Base-by-base conservation (phyloP, 2,329 filamentous ascomycete genomes). In the Beauveria brongniartii region DNA sequence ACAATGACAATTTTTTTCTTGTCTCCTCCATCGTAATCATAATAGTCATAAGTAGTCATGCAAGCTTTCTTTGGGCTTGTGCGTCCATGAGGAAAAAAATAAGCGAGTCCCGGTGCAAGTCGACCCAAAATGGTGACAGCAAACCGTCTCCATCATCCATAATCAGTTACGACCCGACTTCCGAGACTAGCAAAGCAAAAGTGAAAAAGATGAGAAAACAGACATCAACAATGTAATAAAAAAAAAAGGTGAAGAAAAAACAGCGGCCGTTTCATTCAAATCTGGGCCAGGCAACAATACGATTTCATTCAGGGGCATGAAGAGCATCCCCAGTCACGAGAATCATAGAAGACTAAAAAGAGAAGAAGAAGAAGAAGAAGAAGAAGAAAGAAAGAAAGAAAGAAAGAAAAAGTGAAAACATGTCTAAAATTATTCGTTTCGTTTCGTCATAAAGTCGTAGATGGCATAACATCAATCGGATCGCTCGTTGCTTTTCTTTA, bases 391-490 rank as follows among this genome's bases (percentile, higher is more conserved):
- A 5, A 28, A 44, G 59, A 30, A 58, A 24, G 24, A 24, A 24
- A 22, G 22, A 51, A 48, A 12, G 48, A 28, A 44, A 61, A 30
- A 58, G 41, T 43, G 18, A 40, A 46, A 34, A 60, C 61, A 59
- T 40, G 63, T 66, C 64, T 65, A 66, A 59, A 65, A 44, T 51
- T 55, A 30, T 59, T 65, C 65, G 64, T 67, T 64, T 66, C 65
- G 59, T 65, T 61, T 69, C 66, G 63, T 68, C 63, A 64, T 68
- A 63, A 64, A 65, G 61, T 68, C 67, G 65, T 69, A 47, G 46
- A 47, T 60, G 63, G 61, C 60, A 67, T 65, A 63, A 59, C 28
- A 51, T 59, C 57, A 61, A 58, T 59, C 57, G 59, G 63, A 61
- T 61, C 52, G 47, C 62, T 57, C 55, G 24, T 63, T 59, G 52